A percentile compares a stretch with the other conserved stretches of the same genome.
phyloP scores from a whole-genome alignment of 768 basidiomycete genomes.

The Psilocybe sp. region DNA sequence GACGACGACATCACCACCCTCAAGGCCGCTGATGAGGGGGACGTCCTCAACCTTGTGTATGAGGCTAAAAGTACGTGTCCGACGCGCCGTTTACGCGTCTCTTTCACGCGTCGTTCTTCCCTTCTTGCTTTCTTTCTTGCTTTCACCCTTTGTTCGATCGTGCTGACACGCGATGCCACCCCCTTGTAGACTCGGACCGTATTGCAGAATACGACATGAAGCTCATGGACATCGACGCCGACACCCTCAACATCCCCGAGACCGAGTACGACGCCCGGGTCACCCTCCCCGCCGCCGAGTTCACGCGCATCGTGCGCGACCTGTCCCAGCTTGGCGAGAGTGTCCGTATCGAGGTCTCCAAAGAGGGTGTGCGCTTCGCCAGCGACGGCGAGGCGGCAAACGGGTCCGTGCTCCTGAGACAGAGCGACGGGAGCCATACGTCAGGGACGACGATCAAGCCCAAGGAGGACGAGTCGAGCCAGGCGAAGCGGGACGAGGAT shows the following conservation, averaged over 20 bases:
- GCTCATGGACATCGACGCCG: conserved; percentile 98
- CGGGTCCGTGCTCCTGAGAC: conserved; percentile 81
- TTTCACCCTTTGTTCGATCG: neutral
- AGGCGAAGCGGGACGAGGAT: conserved; percentile 30
- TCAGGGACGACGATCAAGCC: conserved; percentile 39
- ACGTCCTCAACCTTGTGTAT: conserved; percentile 84
- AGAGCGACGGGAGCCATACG: conserved; percentile 50
- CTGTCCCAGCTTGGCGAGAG: conserved; percentile 87
- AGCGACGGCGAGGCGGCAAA: conserved; percentile 94
- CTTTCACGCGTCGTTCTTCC: neutral
- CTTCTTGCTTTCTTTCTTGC: neutral
- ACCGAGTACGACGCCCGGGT: conserved; percentile 96
- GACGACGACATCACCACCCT: conserved; percentile 92
- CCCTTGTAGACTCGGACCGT: conserved; percentile 72
- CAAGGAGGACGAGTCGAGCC: conserved; percentile 33
- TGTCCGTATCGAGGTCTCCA: conserved; percentile 92
- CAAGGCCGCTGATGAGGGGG: conserved; percentile 89
- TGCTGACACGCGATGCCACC: neutral
- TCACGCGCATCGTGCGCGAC: conserved; percentile 90
- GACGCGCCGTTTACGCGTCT: neutral
- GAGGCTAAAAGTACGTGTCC: conserved; percentile 77
- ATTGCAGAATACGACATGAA: conserved; percentile 99
- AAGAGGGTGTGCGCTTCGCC: conserved; percentile 92
- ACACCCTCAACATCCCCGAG: conserved; percentile 92
- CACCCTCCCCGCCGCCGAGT: conserved; percentile 82